A percentile compares a stretch with the other conserved stretches of the same genome.
Evolutionary conservation across 2,329 filamentous ascomycete genomes (phyloP).

Genomic region (Xylariomycetidae sp.): DNA sequence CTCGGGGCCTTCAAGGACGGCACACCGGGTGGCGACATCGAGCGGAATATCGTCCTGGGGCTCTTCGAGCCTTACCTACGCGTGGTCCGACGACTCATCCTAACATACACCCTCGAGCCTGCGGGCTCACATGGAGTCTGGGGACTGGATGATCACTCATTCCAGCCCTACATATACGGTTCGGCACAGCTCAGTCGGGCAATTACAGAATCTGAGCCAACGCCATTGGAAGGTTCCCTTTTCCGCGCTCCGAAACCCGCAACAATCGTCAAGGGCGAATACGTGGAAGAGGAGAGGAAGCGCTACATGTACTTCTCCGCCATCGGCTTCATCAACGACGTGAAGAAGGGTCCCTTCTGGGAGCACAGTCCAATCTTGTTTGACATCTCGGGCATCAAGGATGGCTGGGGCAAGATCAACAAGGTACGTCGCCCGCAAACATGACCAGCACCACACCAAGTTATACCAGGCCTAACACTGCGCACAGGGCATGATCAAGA

Average conservation of each 20-base stretch:
- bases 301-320: slow-evolving; percentile 90
- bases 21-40: slow-evolving; percentile 47
- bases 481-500: slow-evolving; percentile 87
- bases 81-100: slow-evolving; percentile 75
- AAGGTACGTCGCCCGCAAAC: slow-evolving; percentile 58
- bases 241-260: slow-evolving; percentile 64
- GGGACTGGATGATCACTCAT: slow-evolving; percentile 97
- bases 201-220: slow-evolving; percentile 55
- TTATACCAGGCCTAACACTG: neutral
- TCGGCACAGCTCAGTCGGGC: slow-evolving; percentile 83
- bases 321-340: slow-evolving; percentile 93
- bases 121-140: slow-evolving; percentile 96
- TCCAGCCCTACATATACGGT: slow-evolving; percentile 89
- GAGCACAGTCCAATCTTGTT: slow-evolving; percentile 91
- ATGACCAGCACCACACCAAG: neutral
- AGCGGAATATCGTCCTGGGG: slow-evolving; percentile 74
- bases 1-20: slow-evolving; percentile 68
- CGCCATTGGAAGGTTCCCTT: slow-evolving; percentile 75
- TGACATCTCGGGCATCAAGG: slow-evolving; percentile 85
- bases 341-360: slow-evolving; percentile 96
- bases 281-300: slow-evolving; percentile 59
- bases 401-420: slow-evolving; percentile 98
- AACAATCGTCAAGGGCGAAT: slow-evolving; percentile 58
- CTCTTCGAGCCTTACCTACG: slow-evolving; percentile 71
- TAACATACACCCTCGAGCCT: slow-evolving; percentile 88